These are phyloP conservation scores for Trichoderma endophyticum DNA, from an alignment of 2,329 filamentous ascomycete genomes.

Conservation along the genomic window DNA sequence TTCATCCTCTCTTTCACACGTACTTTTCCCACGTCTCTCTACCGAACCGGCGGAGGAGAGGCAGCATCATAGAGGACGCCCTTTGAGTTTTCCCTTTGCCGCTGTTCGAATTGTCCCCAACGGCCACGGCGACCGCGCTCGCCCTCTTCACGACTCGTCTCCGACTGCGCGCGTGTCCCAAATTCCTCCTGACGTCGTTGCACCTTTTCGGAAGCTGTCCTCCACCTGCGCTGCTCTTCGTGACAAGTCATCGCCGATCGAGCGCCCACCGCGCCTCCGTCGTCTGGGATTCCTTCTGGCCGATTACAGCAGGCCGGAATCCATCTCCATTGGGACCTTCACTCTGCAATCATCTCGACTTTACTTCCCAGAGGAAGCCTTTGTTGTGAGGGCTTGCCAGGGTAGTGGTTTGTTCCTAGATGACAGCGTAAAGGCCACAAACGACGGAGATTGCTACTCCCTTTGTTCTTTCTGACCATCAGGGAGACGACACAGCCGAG, in stretches of 20 bases:
- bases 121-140: not conserved
- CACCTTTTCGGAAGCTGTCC: not conserved
- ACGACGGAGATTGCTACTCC: not conserved
- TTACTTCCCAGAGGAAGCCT: not conserved
- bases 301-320: not conserved
- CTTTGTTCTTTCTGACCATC: not conserved
- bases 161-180: slow-evolving; percentile 10
- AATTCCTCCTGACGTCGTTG: slow-evolving; percentile 3
- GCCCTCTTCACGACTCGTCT: not conserved
- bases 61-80: not conserved
- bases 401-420: not conserved
- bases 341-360: not conserved
- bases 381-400: not conserved
- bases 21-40: not conserved
- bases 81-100: not conserved
- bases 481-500: not conserved
- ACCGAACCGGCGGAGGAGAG: not conserved
- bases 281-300: not conserved
- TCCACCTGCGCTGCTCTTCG: not conserved
- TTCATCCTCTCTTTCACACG: not conserved
- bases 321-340: not conserved
- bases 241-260: not conserved
- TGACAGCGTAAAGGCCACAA: not conserved
- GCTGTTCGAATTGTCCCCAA: not conserved
- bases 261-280: not conserved